Evolutionary conservation across 2,329 filamentous ascomycete genomes (phyloP).

Genomic region (Alternaria ethzedia): DNA sequence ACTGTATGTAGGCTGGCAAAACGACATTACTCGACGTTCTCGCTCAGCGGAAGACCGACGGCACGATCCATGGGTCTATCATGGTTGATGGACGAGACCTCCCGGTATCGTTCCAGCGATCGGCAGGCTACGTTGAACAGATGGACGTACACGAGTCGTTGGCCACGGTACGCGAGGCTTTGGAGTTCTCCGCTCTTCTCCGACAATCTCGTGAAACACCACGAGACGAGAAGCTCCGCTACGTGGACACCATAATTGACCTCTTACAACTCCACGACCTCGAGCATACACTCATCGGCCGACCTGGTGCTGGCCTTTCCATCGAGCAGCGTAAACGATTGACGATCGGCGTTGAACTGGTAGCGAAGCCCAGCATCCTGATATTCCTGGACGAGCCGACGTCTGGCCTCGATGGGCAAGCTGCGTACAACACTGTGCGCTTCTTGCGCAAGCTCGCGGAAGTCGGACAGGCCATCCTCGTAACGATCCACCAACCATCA

Average conservation of each 20-base stretch:
- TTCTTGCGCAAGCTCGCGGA: neutral
- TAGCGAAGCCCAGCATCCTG: conserved; percentile 70
- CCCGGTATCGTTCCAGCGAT: conserved; percentile 81
- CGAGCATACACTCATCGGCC: conserved; percentile 60
- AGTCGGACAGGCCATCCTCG: conserved; percentile 52
- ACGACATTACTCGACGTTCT: conserved; percentile 39
- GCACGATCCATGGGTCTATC: conserved; percentile 82
- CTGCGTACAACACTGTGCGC: neutral
- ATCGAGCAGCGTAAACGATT: conserved; percentile 48
- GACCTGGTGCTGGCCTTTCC: neutral
- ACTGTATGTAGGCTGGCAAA: conserved; percentile 29
- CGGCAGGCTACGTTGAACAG: conserved; percentile 65
- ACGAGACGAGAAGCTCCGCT: conserved; percentile 62
- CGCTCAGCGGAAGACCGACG: conserved; percentile 80
- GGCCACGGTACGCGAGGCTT: conserved; percentile 64
- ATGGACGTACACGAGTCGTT: conserved; percentile 64
- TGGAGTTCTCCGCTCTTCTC: conserved; percentile 65
- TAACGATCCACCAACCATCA: conserved; percentile 86
- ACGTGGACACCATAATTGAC: conserved; percentile 65
- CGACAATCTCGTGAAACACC: conserved; percentile 62
- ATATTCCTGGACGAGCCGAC: conserved; percentile 79
- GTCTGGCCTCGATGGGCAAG: conserved; percentile 64
- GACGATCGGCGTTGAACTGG: conserved; percentile 63
- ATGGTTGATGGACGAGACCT: conserved; percentile 73
- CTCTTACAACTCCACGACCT: conserved; percentile 65